phyloP scores from a whole-genome alignment of 495 filamentous ascomycete species.

The Penicillium bialowiezense region DNA sequence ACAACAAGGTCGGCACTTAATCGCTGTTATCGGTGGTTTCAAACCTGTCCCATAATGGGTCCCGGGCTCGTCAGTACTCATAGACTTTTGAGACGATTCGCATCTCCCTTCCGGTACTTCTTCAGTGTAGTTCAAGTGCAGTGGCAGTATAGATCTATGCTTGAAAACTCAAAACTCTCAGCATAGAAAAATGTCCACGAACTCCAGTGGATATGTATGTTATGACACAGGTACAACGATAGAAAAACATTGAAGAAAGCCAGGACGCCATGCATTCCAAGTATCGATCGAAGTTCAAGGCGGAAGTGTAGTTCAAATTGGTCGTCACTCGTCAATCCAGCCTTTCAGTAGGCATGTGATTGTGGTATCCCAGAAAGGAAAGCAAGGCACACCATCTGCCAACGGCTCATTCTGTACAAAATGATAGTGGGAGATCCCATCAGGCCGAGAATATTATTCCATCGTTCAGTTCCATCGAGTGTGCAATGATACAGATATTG shows the following conservation, averaged over 20 bases:
- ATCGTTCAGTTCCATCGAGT: not conserved
- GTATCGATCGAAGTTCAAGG: slow-evolving; percentile 9
- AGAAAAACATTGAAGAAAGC: slow-evolving; percentile 20
- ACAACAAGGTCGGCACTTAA: too few species aligned
- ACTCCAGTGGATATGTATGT: slow-evolving; percentile 7
- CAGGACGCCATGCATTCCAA: slow-evolving; percentile 21
- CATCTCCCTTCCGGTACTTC: too few species aligned
- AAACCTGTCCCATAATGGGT: too few species aligned
- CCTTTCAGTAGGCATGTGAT: not conserved
- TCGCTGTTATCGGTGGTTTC: too few species aligned
- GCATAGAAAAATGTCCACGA: not conserved
- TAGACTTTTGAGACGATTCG: too few species aligned
- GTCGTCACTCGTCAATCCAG: slow-evolving; percentile 20
- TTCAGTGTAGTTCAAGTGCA: too few species aligned
- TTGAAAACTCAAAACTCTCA: not conserved
- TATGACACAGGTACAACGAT: slow-evolving; percentile 15
- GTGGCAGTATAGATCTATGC: too few species aligned
- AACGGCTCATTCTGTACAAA: slow-evolving; percentile 1
- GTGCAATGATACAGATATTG: not conserved
- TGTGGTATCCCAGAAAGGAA: not conserved
- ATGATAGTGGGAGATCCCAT: slow-evolving; percentile 1
- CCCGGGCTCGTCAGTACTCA: too few species aligned
- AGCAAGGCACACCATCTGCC: not conserved
- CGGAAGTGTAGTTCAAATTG: slow-evolving; percentile 15
- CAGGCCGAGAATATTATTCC: not conserved